Evolutionary conservation across 2,329 filamentous ascomycete genomes (phyloP), one percentile per base, ranked within the genome.

Genomic region (Hypoxylon sp.): DNA sequence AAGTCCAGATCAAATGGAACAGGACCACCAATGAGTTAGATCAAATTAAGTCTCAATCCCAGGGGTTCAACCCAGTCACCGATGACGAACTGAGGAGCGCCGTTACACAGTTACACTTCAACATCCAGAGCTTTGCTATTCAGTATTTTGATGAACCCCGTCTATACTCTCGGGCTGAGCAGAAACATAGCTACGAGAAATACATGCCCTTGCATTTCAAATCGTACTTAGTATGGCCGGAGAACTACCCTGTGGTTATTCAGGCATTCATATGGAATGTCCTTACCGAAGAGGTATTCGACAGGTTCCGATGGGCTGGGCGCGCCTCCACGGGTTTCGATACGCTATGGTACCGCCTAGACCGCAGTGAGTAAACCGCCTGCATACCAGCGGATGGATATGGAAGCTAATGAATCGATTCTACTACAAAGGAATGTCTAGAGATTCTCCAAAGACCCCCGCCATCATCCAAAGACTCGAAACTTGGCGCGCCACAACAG

Each of bases 221-320:
- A 2, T 22, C 6, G 4, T 57, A 33, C 33, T 25, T 57, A 2
- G 14, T 5, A n/a, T 6, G 6, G 2, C 27, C 40, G 8, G 54
- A 57, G n/a, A 59, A 35, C 13, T 37, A n/a, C 11, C 30, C 30
- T 3, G 2, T 8, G 6, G 11, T 59, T 8, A 11, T 59, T 6
- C 42, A 59, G 44, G n/a, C 44, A 22, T 59, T 59, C 4, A 17
- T 59, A 37, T 59, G 55, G 55, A 13, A 6, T 11, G 25, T 59
- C 5, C 13, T 59, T 17, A 7, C 11, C 0, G 1, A 0, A 1
- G 6, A 49, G 8, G 44, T 59, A 3, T 49, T 59, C 31, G 7
- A 49, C 20, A 20, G 31, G 17, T 49, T 49, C 14, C 30, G 17
- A 2, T 59, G 55, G 55, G 55, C 55, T 27, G 55, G 55, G 13